phyloP scores from a whole-genome alignment of 2,329 filamentous ascomycete genomes.

The Xenoacremonium recifei region DNA sequence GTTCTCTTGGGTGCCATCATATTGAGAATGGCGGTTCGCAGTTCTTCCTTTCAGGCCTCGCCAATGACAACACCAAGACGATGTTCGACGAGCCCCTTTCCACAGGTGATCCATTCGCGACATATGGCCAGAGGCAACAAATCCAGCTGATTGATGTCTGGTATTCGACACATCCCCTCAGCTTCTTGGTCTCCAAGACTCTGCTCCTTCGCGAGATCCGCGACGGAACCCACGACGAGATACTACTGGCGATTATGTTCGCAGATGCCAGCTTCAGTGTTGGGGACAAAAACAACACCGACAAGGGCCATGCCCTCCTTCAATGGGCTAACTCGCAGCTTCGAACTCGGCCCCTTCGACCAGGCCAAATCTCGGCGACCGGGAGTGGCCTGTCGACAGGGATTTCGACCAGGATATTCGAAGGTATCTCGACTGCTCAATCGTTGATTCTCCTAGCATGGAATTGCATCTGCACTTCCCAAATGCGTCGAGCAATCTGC shows the following conservation, averaged over 20 bases:
- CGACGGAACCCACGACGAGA: slow-evolving; percentile 37
- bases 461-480: slow-evolving; percentile 32
- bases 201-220: slow-evolving; percentile 36
- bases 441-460: slow-evolving; percentile 35
- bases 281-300: slow-evolving; percentile 24
- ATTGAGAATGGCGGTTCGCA: slow-evolving; percentile 24
- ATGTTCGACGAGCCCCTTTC: slow-evolving; percentile 30
- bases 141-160: slow-evolving; percentile 40
- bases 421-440: slow-evolving; percentile 32
- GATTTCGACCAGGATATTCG: slow-evolving; percentile 32
- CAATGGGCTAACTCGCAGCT: slow-evolving; percentile 34
- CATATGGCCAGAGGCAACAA: slow-evolving; percentile 31
- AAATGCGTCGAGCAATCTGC: slow-evolving; percentile 33
- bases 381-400: slow-evolving; percentile 22
- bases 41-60: slow-evolving; percentile 28
- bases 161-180: slow-evolving; percentile 39
- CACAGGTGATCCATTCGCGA: slow-evolving; percentile 25
- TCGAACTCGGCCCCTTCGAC: slow-evolving; percentile 23
- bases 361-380: slow-evolving; percentile 17
- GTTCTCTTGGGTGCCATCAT: slow-evolving; percentile 28
- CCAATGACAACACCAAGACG: slow-evolving; percentile 24
- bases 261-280: slow-evolving; percentile 37
- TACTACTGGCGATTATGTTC: slow-evolving; percentile 37
- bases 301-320: slow-evolving; percentile 31
- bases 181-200: slow-evolving; percentile 40